Conservation (phyloP, 805 yeast genomes). For the Yamadazyma scolyti region DNA sequence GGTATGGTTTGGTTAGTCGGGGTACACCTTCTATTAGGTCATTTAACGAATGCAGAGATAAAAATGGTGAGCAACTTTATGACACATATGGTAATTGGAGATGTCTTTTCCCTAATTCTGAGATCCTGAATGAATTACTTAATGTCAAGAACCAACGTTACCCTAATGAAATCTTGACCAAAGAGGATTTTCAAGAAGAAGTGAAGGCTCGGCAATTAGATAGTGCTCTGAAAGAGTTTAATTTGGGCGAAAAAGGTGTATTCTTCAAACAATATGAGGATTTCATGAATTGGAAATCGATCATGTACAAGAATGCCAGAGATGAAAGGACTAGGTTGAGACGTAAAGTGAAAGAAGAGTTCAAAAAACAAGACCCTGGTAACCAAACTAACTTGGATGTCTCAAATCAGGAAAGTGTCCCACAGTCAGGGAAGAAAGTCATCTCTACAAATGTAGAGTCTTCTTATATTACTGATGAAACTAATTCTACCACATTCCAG, state of each 20-base stretch:
- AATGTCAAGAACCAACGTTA: conserved; percentile 20
- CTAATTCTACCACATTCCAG: conserved; percentile 24
- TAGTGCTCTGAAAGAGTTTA: conserved; percentile 16
- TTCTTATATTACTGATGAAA: conserved; percentile 15
- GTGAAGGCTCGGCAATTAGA: conserved; percentile 7
- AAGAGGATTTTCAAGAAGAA: conserved; percentile 54
- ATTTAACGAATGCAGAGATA: conserved; percentile 59
- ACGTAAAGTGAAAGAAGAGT: conserved; percentile 5
- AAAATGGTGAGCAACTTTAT: conserved; percentile 77
- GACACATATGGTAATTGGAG: conserved; percentile 85
- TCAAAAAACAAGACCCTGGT: neutral
- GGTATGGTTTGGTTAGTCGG: conserved; percentile 45
- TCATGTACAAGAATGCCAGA: conserved; percentile 46
- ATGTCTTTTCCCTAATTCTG: conserved; percentile 70
- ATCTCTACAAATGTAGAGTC: conserved; percentile 8
- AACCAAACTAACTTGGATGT: too few species aligned
- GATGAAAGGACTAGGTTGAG: conserved; percentile 24
- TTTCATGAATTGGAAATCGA: conserved; percentile 63
- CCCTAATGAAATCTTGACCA: conserved; percentile 38
- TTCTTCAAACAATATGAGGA: conserved; percentile 66
- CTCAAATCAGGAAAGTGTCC: too few species aligned
- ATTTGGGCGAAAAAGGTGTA: conserved; percentile 48
- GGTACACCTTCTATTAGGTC: conserved; percentile 57
- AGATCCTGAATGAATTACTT: conserved; percentile 31
- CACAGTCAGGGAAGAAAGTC: conserved; percentile 5